A percentile compares a stretch with the other conserved stretches of the same genome.
Evolutionary conservation across 306 rosid genomes (phyloP).

Genomic region (Castanea mollissima): DNA sequence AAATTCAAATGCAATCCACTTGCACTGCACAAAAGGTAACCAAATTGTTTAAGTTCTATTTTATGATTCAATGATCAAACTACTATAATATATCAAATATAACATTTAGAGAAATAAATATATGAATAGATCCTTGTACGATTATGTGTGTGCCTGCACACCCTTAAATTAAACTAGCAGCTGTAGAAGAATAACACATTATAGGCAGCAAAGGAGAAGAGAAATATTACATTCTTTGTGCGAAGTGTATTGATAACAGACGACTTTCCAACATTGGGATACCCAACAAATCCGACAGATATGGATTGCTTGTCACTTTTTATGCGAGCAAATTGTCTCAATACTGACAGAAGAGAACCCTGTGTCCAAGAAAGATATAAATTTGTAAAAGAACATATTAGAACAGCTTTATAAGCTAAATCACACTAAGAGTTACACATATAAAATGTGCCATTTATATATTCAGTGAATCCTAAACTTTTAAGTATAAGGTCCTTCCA

Average conservation of each 20-base stretch:
- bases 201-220: conserved; percentile 20
- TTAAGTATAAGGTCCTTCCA: no score
- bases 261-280: conserved; percentile 97
- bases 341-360: conserved; percentile 93
- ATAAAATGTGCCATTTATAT: no score
- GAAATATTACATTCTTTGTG: conserved; percentile 65
- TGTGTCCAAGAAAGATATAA: conserved; percentile 22
- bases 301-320: conserved; percentile 96
- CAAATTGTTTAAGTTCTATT: no score
- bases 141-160: background rate
- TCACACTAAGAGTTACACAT: no score
- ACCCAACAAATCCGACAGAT: conserved; percentile 95
- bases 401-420: background rate
- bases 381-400: background rate
- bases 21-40: no score
- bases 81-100: background rate
- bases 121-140: background rate
- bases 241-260: conserved; percentile 87
- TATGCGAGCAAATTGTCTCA: conserved; percentile 86
- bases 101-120: background rate
- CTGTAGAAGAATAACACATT: background rate
- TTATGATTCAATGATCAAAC: no score
- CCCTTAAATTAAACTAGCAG: background rate
- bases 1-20: no score
- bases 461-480: no score